These are phyloP conservation scores for Diospyros lotus DNA, from an alignment of 148 eudicot species.

Conservation along the genomic window DNA sequence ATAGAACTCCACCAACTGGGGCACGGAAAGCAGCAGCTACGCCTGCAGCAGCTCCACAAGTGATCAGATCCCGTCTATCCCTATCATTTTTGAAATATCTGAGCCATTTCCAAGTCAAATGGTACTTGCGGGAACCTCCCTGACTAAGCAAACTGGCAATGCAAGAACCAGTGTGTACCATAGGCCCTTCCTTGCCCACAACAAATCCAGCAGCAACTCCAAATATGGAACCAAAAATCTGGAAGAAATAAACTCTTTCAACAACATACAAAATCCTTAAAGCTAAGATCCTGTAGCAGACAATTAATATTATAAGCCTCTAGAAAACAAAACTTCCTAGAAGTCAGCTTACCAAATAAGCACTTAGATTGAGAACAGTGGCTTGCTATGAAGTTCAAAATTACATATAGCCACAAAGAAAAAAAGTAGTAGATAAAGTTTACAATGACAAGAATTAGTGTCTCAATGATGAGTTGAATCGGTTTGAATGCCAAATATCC, in stretches of 20 bases:
- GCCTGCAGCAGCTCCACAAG: conserved; percentile 92
- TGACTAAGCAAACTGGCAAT: conserved; percentile 74
- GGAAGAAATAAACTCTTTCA: background rate
- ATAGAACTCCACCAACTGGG: conserved; percentile 85
- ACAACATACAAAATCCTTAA: background rate
- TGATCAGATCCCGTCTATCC: conserved; percentile 71
- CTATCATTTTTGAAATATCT: conserved; percentile 74
- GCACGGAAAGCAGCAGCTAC: conserved; percentile 90
- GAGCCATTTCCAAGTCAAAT: conserved; percentile 73
- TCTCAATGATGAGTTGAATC: background rate
- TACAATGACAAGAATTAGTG: background rate
- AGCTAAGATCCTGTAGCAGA: background rate
- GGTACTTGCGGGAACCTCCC: conserved; percentile 79
- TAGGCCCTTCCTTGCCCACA: conserved; percentile 86
- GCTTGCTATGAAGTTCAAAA: conserved; percentile 3
- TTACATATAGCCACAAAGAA: background rate
- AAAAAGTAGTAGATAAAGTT: background rate
- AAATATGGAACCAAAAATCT: conserved; percentile 74
- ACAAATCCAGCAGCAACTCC: conserved; percentile 86
- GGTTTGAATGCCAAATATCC: background rate
- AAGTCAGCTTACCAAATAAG: background rate
- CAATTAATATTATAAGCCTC: background rate
- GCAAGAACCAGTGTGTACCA: conserved; percentile 92
- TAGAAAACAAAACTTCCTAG: background rate
- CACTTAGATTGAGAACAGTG: background rate